Evolutionary conservation across 805 yeast genomes (phyloP).

Genomic region (Priceomyces medius): DNA sequence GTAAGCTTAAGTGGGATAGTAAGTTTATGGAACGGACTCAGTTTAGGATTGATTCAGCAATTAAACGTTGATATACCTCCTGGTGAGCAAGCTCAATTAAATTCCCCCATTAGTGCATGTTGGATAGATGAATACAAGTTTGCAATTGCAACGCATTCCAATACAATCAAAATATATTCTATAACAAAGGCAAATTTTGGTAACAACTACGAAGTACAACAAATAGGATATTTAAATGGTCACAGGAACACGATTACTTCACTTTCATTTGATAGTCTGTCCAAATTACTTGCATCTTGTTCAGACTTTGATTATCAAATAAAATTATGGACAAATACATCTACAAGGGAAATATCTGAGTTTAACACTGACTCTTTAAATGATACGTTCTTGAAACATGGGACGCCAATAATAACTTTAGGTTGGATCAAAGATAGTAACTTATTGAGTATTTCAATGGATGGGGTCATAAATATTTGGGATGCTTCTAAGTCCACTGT

Average conservation of each 20-base stretch:
- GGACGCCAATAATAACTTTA: slow-evolving; percentile 55
- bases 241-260: slow-evolving; percentile 61
- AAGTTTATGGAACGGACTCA: slow-evolving; percentile 63
- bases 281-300: slow-evolving; percentile 64
- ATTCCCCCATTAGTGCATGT: slow-evolving; percentile 49
- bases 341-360: slow-evolving; percentile 48
- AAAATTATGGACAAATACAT: slow-evolving; percentile 72
- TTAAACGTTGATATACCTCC: slow-evolving; percentile 15
- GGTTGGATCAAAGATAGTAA: slow-evolving; percentile 50
- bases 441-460: slow-evolving; percentile 59
- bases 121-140: slow-evolving; percentile 74
- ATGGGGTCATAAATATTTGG: slow-evolving; percentile 72
- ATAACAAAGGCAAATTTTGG: slow-evolving; percentile 16
- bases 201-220: slow-evolving; percentile 13
- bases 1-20: slow-evolving; percentile 47
- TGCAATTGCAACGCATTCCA: slow-evolving; percentile 63
- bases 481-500: slow-evolving; percentile 45
- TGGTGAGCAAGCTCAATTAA: background rate
- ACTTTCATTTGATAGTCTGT: slow-evolving; percentile 51
- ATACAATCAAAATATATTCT: slow-evolving; percentile 56
- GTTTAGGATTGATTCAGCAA: slow-evolving; percentile 33
- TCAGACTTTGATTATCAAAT: slow-evolving; percentile 70
- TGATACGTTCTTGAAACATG: slow-evolving; percentile 34
- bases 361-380: slow-evolving; percentile 17
- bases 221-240: slow-evolving; percentile 47